Evolutionary conservation across 2,329 filamentous ascomycete species (phyloP).

Genomic region (Ilyonectria sp.): DNA sequence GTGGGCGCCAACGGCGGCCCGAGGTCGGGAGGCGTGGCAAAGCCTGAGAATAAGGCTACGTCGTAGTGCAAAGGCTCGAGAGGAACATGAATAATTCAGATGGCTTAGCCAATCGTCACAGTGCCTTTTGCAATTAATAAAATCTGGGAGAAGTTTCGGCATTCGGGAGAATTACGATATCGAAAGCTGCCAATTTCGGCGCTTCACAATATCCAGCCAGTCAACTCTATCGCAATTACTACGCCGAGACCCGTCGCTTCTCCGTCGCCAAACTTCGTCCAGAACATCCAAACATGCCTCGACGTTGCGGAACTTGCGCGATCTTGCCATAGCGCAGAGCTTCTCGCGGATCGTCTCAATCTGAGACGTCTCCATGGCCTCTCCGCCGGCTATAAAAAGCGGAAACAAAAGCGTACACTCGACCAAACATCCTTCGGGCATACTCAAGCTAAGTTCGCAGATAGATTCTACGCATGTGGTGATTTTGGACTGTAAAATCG

Average conservation of each 20-base stretch:
- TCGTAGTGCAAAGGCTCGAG: too few species aligned
- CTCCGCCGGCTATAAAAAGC: conserved; percentile 34
- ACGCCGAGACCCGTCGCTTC: conserved; percentile 3
- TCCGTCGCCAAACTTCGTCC: conserved; percentile 25
- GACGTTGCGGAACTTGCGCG: conserved; percentile 27
- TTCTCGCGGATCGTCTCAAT: conserved; percentile 23
- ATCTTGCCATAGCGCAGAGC: conserved; percentile 11
- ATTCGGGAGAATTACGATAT: conserved; percentile 6
- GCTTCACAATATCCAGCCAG: conserved; percentile 24
- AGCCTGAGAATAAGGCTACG: too few species aligned
- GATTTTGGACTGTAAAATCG: conserved; percentile 1
- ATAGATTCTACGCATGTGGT: conserved; percentile 6
- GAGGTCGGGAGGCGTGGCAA: not conserved
- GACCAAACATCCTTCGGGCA: conserved; percentile 25
- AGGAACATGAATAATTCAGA: too few species aligned
- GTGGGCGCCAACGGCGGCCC: conserved; percentile 2
- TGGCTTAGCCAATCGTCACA: too few species aligned
- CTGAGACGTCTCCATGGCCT: conserved; percentile 22
- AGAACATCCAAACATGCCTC: conserved; percentile 18
- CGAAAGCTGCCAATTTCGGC: conserved; percentile 20
- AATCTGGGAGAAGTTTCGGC: not conserved
- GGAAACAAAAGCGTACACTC: conserved; percentile 37
- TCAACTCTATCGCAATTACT: conserved; percentile 10
- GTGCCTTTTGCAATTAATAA: too few species aligned
- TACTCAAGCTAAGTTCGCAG: conserved; percentile 5